Conservation (phyloP, 2,329 filamentous ascomycete genomes). For the Elsinoe australis region DNA sequence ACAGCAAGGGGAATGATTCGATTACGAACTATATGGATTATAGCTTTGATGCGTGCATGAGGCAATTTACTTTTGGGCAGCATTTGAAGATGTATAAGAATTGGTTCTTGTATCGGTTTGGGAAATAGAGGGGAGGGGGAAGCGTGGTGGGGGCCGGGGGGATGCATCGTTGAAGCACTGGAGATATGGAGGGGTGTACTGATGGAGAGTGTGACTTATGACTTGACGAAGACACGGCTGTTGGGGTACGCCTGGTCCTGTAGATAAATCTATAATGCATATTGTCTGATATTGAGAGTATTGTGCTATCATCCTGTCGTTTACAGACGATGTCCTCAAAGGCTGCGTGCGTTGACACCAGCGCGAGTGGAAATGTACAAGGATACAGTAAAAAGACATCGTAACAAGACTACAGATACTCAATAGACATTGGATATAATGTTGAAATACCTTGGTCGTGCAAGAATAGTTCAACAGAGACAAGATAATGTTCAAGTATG, state of each 20-base stretch:
- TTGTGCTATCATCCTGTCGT: background rate
- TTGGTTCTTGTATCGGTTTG: conserved; percentile 40
- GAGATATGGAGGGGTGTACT: background rate
- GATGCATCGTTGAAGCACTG: no score
- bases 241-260: background rate
- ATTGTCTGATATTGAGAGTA: conserved; percentile 1
- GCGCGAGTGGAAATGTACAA: no score
- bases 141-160: background rate
- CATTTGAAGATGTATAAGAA: conserved; percentile 45
- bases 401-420: no score
- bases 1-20: conserved; percentile 40
- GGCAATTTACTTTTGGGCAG: conserved; percentile 45
- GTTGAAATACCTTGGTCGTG: no score
- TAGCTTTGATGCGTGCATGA: conserved; percentile 48
- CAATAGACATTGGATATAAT: no score
- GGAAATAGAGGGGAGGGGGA: conserved; percentile 15
- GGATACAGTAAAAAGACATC: no score
- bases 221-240: conserved; percentile 4
- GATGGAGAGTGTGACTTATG: conserved; percentile 1
- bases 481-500: no score
- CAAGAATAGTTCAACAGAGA: no score
- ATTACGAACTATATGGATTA: conserved; percentile 57
- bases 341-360: no score
- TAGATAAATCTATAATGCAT: conserved; percentile 12
- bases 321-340: background rate